These are phyloP conservation scores for Chalciporus piperatus DNA, from an alignment of 768 basidiomycete species.

Conservation along the genomic window DNA sequence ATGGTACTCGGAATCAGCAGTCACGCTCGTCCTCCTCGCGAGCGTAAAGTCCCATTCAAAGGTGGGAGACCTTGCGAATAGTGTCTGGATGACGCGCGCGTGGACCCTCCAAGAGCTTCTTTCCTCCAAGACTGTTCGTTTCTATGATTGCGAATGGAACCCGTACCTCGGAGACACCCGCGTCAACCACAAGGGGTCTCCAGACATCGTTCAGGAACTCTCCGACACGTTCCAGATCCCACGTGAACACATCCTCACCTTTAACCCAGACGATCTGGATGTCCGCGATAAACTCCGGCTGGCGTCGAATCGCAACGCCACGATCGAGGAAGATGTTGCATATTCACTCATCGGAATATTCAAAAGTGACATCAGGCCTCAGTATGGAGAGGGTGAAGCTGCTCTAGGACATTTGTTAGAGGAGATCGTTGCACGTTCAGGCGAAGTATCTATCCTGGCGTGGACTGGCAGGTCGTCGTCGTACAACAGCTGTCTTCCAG, in stretches of 20 bases:
- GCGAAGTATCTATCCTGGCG: neutral
- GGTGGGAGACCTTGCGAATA: neutral
- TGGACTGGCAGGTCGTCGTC: neutral
- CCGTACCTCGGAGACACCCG: slow-evolving; percentile 2
- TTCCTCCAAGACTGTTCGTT: slow-evolving; percentile 4
- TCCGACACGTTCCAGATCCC: neutral
- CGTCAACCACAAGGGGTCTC: neutral
- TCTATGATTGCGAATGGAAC: slow-evolving; percentile 5
- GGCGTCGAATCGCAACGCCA: neutral
- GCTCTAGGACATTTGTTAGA: neutral
- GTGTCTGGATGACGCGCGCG: slow-evolving; percentile 1
- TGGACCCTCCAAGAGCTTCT: slow-evolving; percentile 11
- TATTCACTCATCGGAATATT: slow-evolving; percentile 2
- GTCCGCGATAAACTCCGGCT: neutral
- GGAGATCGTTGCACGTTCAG: neutral
- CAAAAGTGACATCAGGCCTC: neutral
- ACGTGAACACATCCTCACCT: neutral
- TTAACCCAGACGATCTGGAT: neutral
- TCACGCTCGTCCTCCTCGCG: neutral
- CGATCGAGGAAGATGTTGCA: neutral
- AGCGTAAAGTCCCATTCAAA: neutral
- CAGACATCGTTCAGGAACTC: slow-evolving; percentile 3
- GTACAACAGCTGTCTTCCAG: slow-evolving; percentile 1
- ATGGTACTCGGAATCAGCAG: neutral
- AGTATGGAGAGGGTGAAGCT: neutral